Base-by-base conservation (phyloP, 345 rosid genomes). In the Raphanus raphanistrum region DNA sequence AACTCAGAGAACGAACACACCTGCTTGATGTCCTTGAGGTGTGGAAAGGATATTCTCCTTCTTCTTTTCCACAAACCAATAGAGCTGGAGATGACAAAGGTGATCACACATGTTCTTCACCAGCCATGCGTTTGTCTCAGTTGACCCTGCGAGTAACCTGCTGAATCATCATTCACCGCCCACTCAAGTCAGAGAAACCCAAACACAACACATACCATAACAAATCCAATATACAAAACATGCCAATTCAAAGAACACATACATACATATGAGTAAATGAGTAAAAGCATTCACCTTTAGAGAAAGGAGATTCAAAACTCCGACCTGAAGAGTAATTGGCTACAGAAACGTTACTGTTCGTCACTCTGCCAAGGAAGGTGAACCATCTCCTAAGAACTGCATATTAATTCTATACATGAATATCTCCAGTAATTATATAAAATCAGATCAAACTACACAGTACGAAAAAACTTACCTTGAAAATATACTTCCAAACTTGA, bases 11-110 rank as follows among this genome's bases (percentile, higher is more conserved):
- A 7, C 0, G 31, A 28, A 3, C 48, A 41, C 48, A 91, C 97
- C 96, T 90, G 96, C 75, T 92, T 92, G 76, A 92, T 92, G 77
- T 90, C 92, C 88, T 91, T 95, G 10, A 91, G 73, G 21, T 21
- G 21, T 21, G 21, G 21, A 21, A 21, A 21, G 21, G 21, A 21
- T 21, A 21, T 69, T 88, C 91, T 79, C 80, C 71, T 72, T 87
- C 90, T 79, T 81, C 71, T 71, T 87, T 85, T 67, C 96, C 94
- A 77, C 83, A 83, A 62, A 70, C 74, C 63, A 86, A 60, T 60
- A 86, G 76, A 79, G 90, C 80, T 64, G 76, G 80, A 55, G 97
- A 90, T 69, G 89, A 85, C 69, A 95, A 79, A 17, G 96, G 98
- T 67, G 99, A 95, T 38, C 90, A 70, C 78, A 90, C 80, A 7